phyloP scores from a whole-genome alignment of 1,139 yeast genomes.

The Geotrichum fermentans region DNA sequence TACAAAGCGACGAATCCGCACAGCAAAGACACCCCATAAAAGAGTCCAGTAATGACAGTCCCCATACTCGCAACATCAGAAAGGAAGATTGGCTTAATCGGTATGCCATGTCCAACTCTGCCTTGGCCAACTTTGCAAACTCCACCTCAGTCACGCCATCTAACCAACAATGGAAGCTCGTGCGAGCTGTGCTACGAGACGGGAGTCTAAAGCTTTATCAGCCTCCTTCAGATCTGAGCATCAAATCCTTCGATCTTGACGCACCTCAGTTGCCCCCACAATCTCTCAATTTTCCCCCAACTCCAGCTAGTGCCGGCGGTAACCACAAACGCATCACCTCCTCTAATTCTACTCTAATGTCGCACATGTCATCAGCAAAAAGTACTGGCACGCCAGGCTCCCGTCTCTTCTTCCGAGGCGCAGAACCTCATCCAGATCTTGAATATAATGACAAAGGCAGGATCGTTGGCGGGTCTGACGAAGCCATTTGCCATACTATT shows the following conservation, averaged over 20 bases:
- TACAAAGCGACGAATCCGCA: constrained; percentile 1
- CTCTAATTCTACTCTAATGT: constrained; percentile 17
- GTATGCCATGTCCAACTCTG: constrained; percentile 11
- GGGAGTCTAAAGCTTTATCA: constrained; percentile 32
- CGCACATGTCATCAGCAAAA: constrained; percentile 11
- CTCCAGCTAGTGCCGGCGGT: constrained; percentile 2
- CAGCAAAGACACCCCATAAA: constrained; percentile 5
- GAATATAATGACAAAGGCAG: constrained; percentile 48
- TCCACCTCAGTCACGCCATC: constrained; percentile 6
- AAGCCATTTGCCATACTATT: constrained; percentile 69
- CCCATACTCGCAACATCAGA: constrained; percentile 2
- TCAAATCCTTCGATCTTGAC: constrained; percentile 30
- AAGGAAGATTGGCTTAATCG: constrained; percentile 29
- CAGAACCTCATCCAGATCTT: constrained; percentile 65
- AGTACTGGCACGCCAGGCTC: constrained; percentile 16
- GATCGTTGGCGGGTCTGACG: constrained; percentile 53
- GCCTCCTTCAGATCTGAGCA: constrained; percentile 34
- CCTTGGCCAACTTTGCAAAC: constrained; percentile 10
- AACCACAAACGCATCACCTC: constrained; percentile 20
- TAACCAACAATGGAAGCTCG: constrained; percentile 31
- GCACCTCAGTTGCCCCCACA: constrained; percentile 16
- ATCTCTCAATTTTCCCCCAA: constrained; percentile 14
- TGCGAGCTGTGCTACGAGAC: constrained; percentile 32
- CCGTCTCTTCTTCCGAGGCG: constrained; percentile 21
- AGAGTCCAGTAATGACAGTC: background rate